Percentiles rank a stretch among this genome's conserved stretches.
Conservation (phyloP, 148 eudicot genomes). For the Drosera capensis region DNA sequence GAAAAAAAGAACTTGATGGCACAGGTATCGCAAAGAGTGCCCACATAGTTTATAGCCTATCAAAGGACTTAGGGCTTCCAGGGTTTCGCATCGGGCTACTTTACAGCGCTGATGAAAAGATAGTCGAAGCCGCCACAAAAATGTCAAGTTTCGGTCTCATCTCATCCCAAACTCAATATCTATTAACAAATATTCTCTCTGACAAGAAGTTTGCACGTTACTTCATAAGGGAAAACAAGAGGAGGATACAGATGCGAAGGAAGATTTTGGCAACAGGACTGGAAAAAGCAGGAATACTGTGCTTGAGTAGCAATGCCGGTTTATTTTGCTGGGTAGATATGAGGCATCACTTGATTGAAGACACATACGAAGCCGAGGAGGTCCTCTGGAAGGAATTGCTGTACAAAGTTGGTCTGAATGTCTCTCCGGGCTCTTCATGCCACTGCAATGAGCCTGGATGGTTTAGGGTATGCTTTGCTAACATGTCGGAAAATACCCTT, state of each 20-base stretch:
- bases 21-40: background rate
- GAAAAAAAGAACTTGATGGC: background rate
- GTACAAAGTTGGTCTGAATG: constrained; percentile 9
- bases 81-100: constrained; percentile 12
- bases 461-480: constrained; percentile 17
- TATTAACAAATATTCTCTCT: constrained; percentile 9
- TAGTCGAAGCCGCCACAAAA: constrained; percentile 6
- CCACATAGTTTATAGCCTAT: constrained; percentile 14
- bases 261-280: constrained; percentile 7
- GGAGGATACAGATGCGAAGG: constrained; percentile 6
- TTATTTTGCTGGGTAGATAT: constrained; percentile 17
- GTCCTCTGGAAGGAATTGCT: constrained; percentile 9
- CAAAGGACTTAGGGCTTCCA: constrained; percentile 17
- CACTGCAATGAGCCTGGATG: constrained; percentile 16
- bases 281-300: constrained; percentile 4
- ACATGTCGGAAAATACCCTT: constrained; percentile 6
- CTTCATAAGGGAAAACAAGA: constrained; percentile 3
- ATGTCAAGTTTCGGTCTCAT: constrained; percentile 17
- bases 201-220: constrained; percentile 2
- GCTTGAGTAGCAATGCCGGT: constrained; percentile 12
- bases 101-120: constrained; percentile 5
- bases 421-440: constrained; percentile 18
- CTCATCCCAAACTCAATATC: constrained; percentile 15
- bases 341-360: constrained; percentile 5
- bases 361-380: constrained; percentile 7